Percentiles rank a stretch among this genome's conserved stretches.
These are phyloP conservation scores for Trichosporon sp. DNA, from an alignment of 1,284 basidiomycete genomes.

Conservation along the genomic window DNA sequence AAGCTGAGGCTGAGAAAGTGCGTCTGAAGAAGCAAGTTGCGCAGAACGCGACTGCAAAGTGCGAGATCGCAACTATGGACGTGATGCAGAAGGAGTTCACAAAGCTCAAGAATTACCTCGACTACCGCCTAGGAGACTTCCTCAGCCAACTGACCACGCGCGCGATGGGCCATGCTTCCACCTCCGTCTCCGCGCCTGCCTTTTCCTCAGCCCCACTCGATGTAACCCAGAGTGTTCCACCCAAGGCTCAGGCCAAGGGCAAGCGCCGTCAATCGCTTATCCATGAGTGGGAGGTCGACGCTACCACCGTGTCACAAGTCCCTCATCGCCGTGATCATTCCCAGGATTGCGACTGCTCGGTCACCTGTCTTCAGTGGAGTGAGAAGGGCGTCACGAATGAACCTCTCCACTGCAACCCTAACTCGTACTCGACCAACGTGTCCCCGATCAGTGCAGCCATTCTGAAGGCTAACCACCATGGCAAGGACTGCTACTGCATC, in stretches of 20 bases:
- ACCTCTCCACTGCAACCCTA: background rate
- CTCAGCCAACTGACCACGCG: background rate
- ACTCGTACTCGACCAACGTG: background rate
- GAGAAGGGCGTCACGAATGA: background rate
- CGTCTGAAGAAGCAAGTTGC: background rate
- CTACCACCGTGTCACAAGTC: no score
- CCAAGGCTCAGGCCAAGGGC: background rate
- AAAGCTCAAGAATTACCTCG: background rate
- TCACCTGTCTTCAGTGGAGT: constrained; percentile 1
- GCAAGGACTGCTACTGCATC: background rate
- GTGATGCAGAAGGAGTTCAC: constrained; percentile 14
- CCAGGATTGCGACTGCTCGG: background rate
- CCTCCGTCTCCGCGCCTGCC: background rate
- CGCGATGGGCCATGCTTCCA: background rate
- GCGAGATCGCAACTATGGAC: background rate
- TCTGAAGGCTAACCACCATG: background rate
- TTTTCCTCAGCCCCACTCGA: background rate
- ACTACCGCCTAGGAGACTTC: background rate
- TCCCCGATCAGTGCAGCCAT: background rate
- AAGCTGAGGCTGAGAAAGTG: background rate
- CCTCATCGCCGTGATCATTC: background rate
- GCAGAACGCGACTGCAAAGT: background rate
- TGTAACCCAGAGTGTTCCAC: background rate
- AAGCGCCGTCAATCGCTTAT: background rate
- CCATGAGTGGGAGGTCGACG: background rate